Base-by-base conservation (phyloP, 1,284 basidiomycete species). In the Pyrrhoderma lamaoense region DNA sequence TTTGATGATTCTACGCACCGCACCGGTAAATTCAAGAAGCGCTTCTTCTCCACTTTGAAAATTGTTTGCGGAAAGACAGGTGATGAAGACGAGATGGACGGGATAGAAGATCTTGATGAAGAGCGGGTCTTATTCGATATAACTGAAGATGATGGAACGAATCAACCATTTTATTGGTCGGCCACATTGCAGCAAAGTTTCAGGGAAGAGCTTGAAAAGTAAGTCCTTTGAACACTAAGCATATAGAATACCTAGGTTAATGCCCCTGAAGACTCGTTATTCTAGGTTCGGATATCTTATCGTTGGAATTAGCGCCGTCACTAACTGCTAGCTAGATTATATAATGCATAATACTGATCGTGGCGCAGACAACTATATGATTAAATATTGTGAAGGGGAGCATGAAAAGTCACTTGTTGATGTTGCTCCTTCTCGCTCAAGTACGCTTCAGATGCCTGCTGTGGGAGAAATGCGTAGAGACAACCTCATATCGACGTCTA, bases 311-410 rank as follows among this genome's bases (percentile, higher is more conserved):
- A 11, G 23, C 18, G 21, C 22, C 49, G 39, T 5, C 11, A 5
- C 31, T 7, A 36, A 22, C 21, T 2, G 23, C 18, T 38, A 11
- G 34, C 31, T 25, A 82, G 91, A 93, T 67, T 92, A 85, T 66
- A 74, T 93, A 42, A 93, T 93, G 88, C 78, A 89, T 52, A 92
- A 92, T 65, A 93, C 90, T 9, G 89, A 88, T 60, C 79, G 85
- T 48, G 86, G 82, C 36, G 82, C 85, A 2, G 89, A 91, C 70
- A 89, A 90, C 64, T 90, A 87, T 66, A 91, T 91, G 88, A 87
- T 90, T 67, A 89, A 88, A 65, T 88, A 82, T 62, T 89, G 87
- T 63, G 82, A 87, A 66, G 81, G 76, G 49, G 79, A 80, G 47
- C 80, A 86, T 54, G 81, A 88, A 62, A 85, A 85, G 61, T 68